A percentile compares a stretch with the other conserved stretches of the same genome.
Conservation (phyloP, 164 flowering plant species). For the Chloranthus sessilifolius region DNA sequence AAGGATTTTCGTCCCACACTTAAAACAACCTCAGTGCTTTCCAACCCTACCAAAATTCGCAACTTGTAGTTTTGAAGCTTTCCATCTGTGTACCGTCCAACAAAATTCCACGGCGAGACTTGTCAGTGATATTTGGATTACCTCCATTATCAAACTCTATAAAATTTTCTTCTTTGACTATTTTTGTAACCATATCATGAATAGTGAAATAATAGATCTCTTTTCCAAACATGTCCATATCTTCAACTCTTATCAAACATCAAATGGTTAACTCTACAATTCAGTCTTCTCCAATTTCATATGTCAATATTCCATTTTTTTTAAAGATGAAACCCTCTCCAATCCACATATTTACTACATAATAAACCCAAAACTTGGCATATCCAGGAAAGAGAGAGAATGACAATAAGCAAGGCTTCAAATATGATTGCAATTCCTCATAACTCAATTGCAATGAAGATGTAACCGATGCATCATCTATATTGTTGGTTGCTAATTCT, state of each 20-base stretch:
- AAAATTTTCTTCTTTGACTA: constrained; percentile 2
- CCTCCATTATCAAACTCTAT: too few relatives aligned
- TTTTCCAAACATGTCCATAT: neutral
- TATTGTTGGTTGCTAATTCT: neutral
- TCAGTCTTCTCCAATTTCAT: constrained; percentile 4
- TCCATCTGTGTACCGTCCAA: neutral
- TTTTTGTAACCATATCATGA: neutral
- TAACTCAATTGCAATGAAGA: neutral
- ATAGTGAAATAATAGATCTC: neutral
- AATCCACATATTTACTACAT: neutral
- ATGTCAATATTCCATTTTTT: neutral
- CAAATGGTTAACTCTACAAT: neutral
- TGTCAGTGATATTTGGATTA: too few relatives aligned
- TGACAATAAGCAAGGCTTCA: neutral
- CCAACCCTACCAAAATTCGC: neutral
- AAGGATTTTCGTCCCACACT: neutral
- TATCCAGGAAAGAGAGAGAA: neutral
- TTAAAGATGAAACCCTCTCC: neutral
- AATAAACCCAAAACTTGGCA: neutral
- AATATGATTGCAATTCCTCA: neutral
- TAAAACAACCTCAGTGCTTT: neutral
- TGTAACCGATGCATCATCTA: neutral
- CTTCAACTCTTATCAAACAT: neutral
- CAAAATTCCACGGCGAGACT: neutral
- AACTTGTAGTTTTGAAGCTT: neutral